Evolutionary conservation across 768 basidiomycete species (phyloP).

Genomic region (Suillus fuscotomentosus): DNA sequence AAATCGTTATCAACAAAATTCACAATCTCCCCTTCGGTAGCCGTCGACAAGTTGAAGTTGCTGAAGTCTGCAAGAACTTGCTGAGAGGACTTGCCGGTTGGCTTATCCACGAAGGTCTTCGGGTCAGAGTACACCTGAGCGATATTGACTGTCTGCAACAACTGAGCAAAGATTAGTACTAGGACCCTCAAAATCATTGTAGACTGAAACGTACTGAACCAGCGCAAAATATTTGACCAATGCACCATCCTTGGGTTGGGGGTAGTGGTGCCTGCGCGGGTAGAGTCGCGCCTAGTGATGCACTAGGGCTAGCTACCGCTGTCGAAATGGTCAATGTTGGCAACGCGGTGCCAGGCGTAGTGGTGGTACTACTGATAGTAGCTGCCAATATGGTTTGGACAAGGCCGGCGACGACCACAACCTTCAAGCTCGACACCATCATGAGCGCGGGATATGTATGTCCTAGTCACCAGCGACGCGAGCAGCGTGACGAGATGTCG

Average conservation of each 20-base stretch:
- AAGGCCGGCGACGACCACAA: conserved; percentile 15
- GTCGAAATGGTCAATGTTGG: conserved; percentile 52
- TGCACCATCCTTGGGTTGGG: conserved; percentile 76
- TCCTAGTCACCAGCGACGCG: not conserved
- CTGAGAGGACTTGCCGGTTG: conserved; percentile 65
- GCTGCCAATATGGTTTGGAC: conserved; percentile 15
- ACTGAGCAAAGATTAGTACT: conserved; percentile 34
- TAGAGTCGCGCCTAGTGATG: conserved; percentile 45
- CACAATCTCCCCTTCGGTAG: conserved; percentile 65
- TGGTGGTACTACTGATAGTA: conserved; percentile 9
- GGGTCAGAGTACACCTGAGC: conserved; percentile 74
- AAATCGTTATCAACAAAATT: conserved; percentile 76
- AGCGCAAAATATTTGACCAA: conserved; percentile 75
- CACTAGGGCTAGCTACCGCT: conserved; percentile 62
- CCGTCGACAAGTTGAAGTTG: conserved; percentile 32
- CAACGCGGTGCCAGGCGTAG: conserved; percentile 15
- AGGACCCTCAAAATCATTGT: not conserved
- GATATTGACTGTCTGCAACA: conserved; percentile 84
- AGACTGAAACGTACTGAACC: conserved; percentile 51
- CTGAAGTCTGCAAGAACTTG: conserved; percentile 70
- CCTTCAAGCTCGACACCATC: conserved; percentile 30
- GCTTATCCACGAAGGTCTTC: conserved; percentile 91
- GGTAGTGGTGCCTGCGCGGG: conserved; percentile 67
- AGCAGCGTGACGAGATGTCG: not conserved
- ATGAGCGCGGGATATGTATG: not conserved